These are phyloP conservation scores for Candolleomyces efflorescens DNA, from an alignment of 768 basidiomycete species.

Conservation along the genomic window DNA sequence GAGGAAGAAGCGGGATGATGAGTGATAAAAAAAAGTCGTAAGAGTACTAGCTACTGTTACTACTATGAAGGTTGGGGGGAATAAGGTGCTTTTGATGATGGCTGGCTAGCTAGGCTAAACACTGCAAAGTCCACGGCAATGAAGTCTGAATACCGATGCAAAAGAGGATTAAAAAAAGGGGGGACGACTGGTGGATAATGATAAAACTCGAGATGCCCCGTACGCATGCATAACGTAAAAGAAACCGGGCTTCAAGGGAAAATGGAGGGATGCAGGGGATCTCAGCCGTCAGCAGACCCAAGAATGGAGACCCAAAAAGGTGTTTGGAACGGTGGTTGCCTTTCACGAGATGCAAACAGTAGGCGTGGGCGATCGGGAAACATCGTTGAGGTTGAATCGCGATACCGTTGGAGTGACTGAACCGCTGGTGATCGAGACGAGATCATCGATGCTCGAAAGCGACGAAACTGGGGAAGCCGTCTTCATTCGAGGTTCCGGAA, in stretches of 20 bases:
- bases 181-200: neutral
- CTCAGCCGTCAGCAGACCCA: neutral
- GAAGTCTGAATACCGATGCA: neutral
- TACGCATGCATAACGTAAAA: neutral
- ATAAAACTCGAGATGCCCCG: neutral
- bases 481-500: neutral
- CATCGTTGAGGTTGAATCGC: slow-evolving; percentile 12
- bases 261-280: neutral
- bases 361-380: slow-evolving; percentile 6
- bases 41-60: neutral
- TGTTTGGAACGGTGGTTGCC: neutral
- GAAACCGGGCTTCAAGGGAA: neutral
- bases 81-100: neutral
- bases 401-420: slow-evolving; percentile 23
- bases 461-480: neutral
- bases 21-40: neutral
- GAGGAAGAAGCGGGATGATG: too few relatives aligned
- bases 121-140: neutral
- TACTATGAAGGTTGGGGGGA: neutral
- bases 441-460: slow-evolving; percentile 12
- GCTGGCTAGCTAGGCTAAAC: too few relatives aligned
- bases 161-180: neutral
- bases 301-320: neutral
- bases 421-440: slow-evolving; percentile 15
- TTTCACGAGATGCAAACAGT: neutral